A percentile compares a stretch with the other conserved stretches of the same genome.
phyloP scores from a whole-genome alignment of 352 stramenopile genomes.

The Pythium sp. region DNA sequence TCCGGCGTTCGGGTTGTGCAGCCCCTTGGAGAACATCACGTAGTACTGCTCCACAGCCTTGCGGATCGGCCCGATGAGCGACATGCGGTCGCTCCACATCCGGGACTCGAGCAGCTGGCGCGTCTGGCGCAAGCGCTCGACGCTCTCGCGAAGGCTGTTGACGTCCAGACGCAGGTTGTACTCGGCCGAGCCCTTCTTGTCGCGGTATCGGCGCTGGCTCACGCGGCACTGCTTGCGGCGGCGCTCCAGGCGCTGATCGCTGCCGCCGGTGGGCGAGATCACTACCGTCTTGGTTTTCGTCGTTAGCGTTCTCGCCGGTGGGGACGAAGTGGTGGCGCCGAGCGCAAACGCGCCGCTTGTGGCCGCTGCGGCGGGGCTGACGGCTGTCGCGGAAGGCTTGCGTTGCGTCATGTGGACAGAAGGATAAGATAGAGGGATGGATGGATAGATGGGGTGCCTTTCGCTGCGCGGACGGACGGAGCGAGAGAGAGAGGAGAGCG shows the following conservation, averaged over 20 bases:
- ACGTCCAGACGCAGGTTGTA: conserved; percentile 71
- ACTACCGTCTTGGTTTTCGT: neutral
- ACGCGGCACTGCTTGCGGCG: conserved; percentile 58
- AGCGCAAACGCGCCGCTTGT: neutral
- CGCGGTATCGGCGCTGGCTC: conserved; percentile 67
- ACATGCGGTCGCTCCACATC: conserved; percentile 36
- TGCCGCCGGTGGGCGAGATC: conserved; percentile 5
- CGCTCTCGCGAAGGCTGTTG: conserved; percentile 51
- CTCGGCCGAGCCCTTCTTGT: conserved; percentile 61
- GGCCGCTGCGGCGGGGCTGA: neutral
- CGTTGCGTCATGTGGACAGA: neutral
- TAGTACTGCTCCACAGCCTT: conserved; percentile 69
- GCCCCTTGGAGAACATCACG: conserved; percentile 48
- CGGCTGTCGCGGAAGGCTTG: neutral
- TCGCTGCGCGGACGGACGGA: conserved; percentile 7
- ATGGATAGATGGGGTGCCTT: neutral
- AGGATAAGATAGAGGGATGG: neutral
- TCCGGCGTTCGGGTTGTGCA: conserved; percentile 44
- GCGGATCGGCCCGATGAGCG: conserved; percentile 31
- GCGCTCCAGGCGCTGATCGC: conserved; percentile 32
- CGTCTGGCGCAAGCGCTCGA: conserved; percentile 46
- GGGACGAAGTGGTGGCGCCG: neutral
- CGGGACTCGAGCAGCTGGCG: conserved; percentile 45
- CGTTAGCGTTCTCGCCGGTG: neutral
- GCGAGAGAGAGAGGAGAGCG: neutral